phyloP scores from a whole-genome alignment of 1,139 yeast genomes.

The Scheffersomyces cryptocercus region DNA sequence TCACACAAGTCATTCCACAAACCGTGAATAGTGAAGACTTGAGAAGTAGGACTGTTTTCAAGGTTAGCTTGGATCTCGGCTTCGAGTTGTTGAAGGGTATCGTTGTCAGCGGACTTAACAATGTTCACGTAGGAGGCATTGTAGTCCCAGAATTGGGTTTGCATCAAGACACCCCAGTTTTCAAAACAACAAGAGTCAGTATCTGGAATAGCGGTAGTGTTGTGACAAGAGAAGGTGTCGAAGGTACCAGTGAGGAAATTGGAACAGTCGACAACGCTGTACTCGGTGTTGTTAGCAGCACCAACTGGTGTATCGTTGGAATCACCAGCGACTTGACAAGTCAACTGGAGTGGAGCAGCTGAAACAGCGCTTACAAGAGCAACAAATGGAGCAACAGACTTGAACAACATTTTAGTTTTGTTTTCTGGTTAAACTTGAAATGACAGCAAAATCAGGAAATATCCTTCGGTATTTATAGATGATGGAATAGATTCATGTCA shows the following conservation, averaged over 20 bases:
- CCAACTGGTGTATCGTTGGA: conserved; percentile 3
- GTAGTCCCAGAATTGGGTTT: conserved; percentile 45
- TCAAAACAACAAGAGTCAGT: conserved; percentile 36
- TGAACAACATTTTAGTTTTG: conserved; percentile 5
- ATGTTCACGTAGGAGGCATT: conserved; percentile 22
- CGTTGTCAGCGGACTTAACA: conserved; percentile 12
- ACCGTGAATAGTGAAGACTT: conserved; percentile 42
- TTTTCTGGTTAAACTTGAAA: neutral
- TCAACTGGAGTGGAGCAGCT: neutral
- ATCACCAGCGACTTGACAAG: neutral
- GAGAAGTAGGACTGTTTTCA: conserved; percentile 12
- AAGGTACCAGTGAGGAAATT: conserved; percentile 11
- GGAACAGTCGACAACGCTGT: conserved; percentile 14
- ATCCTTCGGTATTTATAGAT: too few relatives aligned
- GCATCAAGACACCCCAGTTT: conserved; percentile 35
- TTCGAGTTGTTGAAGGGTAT: conserved; percentile 10
- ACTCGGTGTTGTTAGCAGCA: conserved; percentile 5
- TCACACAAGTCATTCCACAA: conserved; percentile 44
- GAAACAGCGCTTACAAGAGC: conserved; percentile 1
- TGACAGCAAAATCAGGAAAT: too few relatives aligned
- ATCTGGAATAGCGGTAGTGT: conserved; percentile 23
- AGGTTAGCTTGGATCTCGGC: conserved; percentile 5
- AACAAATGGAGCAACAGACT: conserved; percentile 5
- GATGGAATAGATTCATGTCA: too few relatives aligned
- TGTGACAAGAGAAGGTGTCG: conserved; percentile 28